Conservation (phyloP, 768 basidiomycete species). For the Mycena galopus region DNA sequence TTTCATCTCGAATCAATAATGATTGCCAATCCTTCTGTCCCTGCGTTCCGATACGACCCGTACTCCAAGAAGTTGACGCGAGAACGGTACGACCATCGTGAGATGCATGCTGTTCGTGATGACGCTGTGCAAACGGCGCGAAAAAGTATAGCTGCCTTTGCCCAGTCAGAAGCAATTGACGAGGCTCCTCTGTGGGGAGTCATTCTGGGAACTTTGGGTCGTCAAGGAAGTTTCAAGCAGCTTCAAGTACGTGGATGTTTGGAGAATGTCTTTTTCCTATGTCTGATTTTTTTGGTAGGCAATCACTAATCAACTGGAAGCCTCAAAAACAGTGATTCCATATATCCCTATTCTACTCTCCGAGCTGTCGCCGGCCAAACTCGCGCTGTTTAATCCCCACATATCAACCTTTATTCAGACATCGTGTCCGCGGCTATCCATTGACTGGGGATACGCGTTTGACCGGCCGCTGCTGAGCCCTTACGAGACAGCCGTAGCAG, state of each 20-base stretch:
- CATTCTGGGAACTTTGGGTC: conserved; percentile 92
- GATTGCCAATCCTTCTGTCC: conserved; percentile 97
- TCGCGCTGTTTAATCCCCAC: conserved; percentile 84
- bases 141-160: conserved; percentile 64
- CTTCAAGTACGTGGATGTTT: conserved; percentile 66
- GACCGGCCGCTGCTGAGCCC: conserved; percentile 89
- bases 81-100: conserved; percentile 89
- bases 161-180: conserved; percentile 21
- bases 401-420: conserved; percentile 96
- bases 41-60: conserved; percentile 98
- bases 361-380: conserved; percentile 95
- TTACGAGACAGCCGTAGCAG: conserved; percentile 91
- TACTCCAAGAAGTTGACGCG: conserved; percentile 97
- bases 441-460: conserved; percentile 99
- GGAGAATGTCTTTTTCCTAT: not conserved
- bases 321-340: conserved; percentile 69
- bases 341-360: conserved; percentile 93
- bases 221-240: conserved; percentile 94
- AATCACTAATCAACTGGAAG: conserved; percentile 77
- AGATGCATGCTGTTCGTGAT: conserved; percentile 85
- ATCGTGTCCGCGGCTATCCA: conserved; percentile 94
- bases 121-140: conserved; percentile 83
- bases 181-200: conserved; percentile 82
- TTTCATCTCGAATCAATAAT: conserved; percentile 99
- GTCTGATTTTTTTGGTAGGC: conserved; percentile 59